A percentile compares a stretch with the other conserved stretches of the same genome.
Evolutionary conservation across 306 rosid species (phyloP).

Genomic region (Prunus mume): DNA sequence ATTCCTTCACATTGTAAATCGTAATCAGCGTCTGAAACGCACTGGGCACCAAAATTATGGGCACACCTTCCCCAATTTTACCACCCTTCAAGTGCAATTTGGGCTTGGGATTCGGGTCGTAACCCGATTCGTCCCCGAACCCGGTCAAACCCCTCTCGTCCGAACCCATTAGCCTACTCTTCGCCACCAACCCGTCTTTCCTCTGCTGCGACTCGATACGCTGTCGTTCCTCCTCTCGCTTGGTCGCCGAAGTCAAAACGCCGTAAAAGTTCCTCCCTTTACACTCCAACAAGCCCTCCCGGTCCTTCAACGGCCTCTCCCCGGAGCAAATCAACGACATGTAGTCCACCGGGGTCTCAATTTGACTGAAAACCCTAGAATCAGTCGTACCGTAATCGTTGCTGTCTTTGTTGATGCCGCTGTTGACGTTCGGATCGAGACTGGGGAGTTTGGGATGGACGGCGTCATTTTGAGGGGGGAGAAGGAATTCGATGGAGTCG

Average conservation of each 20-base stretch:
- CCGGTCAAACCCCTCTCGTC: conserved; percentile 68
- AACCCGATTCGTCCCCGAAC: conserved; percentile 65
- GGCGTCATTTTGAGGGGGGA: conserved; percentile 39
- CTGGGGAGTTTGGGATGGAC: conserved; percentile 35
- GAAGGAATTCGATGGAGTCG: conserved; percentile 77
- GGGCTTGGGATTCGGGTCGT: conserved; percentile 66
- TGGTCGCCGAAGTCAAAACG: conserved; percentile 68
- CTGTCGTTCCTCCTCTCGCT: conserved; percentile 93
- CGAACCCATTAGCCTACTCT: conserved; percentile 75
- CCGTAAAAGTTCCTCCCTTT: conserved; percentile 74
- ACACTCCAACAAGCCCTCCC: conserved; percentile 75
- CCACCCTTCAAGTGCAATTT: conserved; percentile 81
- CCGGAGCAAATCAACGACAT: conserved; percentile 51
- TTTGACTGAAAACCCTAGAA: neutral
- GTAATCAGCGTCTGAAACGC: conserved; percentile 92
- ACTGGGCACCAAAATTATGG: conserved; percentile 85
- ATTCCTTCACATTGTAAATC: conserved; percentile 87
- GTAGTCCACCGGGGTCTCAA: conserved; percentile 29
- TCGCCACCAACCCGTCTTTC: conserved; percentile 91
- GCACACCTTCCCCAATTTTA: conserved; percentile 92
- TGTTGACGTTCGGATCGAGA: neutral
- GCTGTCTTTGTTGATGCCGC: neutral
- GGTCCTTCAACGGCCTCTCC: conserved; percentile 82
- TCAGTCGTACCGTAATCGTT: neutral
- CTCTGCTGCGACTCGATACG: conserved; percentile 85